These are phyloP conservation scores for Tulasnella sp. DNA, from an alignment of 768 basidiomycete genomes.

Conservation along the genomic window DNA sequence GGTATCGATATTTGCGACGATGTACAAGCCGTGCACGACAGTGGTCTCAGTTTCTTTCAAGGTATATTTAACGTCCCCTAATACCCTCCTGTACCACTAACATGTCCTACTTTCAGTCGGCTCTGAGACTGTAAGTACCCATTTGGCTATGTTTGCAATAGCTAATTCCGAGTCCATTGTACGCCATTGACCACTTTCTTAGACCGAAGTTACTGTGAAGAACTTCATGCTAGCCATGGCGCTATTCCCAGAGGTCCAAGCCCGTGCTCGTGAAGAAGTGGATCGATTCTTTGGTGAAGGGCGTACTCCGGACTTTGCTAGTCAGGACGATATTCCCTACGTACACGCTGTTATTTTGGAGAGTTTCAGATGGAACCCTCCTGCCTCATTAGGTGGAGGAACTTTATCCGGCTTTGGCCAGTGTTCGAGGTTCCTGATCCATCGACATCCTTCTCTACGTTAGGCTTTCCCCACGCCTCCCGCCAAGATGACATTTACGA, in stretches of 20 bases:
- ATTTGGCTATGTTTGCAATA: too few species aligned
- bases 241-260: constrained; percentile 21
- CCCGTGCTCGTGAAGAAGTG: constrained; percentile 13
- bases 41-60: neutral
- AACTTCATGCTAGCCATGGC: constrained; percentile 29
- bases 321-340: constrained; percentile 15
- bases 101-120: neutral
- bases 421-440: neutral
- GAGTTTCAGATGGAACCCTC: constrained; percentile 4
- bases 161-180: too few species aligned
- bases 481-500: constrained; percentile 26
- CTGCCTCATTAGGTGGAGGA: neutral
- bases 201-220: neutral
- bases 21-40: neutral
- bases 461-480: constrained; percentile 6
- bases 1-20: neutral
- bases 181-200: neutral
- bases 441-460: too few species aligned
- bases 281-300: constrained; percentile 4
- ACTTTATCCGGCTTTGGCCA: neutral
- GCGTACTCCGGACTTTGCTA: neutral
- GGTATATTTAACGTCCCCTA: neutral
- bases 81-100: neutral
- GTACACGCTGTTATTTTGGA: constrained; percentile 14
- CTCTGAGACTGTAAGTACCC: neutral